Base-by-base conservation (phyloP, 192 early-diverging fungal genomes). In the Oehlia diaphana region DNA sequence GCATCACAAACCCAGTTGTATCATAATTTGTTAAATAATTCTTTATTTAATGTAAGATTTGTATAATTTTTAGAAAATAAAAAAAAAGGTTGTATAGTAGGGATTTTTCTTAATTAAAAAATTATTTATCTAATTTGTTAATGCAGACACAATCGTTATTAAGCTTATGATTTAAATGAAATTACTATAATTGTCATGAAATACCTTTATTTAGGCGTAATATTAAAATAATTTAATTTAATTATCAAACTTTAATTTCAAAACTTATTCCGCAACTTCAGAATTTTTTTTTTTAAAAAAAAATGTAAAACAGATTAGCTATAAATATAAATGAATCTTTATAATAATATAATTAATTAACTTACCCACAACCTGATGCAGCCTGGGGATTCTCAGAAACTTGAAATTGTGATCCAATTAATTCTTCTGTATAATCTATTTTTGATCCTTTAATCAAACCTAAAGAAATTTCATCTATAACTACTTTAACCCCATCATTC, bases 331-430 rank as follows among this genome's bases (percentile, higher is more conserved):
- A 8, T 44, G 42, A 64, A 65, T 21, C 14, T 31, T 23, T 5
- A 47, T 37, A 4, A 68, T 69, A 33, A n/a, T 13, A 19, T 83
- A 68, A 12, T 47, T 47, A 8, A 42, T 47, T 47, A 26, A 90
- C 92, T 73, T 92, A 93, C 33, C 92, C 92, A 71, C 92, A 93
- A 28, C 90, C 89, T 53, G 88, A 86, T 47, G 87, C 87, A 26
- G 94, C 90, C 72, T 94, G 89, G 3, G 94, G 94, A 76, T 94
- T 96, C 7, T 92, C 89, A 7, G 91, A 80, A 9, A 96, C 90
- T 78, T 92, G 84, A 79, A 96, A 96, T 10, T 92, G 88, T 13
- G 90, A 92, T 64, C 94, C 94, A 64, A 96, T 94, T 68, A 96
- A 87, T 77, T 94, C 90, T 81, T 93, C 91, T 39, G 91, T 91